Base-by-base conservation (phyloP, 371 early-diverging fungal species). In the Lichtheimia corymbifera region DNA sequence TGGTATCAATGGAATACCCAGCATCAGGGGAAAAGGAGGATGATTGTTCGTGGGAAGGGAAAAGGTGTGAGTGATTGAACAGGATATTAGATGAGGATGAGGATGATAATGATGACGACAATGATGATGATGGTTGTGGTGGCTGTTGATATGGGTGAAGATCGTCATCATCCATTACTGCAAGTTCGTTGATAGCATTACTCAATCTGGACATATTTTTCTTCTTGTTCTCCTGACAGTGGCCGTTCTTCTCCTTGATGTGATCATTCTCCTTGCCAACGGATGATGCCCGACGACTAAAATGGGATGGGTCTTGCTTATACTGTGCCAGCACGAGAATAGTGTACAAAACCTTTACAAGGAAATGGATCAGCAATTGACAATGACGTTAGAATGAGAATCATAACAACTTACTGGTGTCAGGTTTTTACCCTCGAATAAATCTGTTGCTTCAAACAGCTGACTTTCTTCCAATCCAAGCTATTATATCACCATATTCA, bases 341-440 rank as follows among this genome's bases (percentile, higher is more conserved):
- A 14, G 57, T 56, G 24, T 52, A 50, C 13, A 62, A 18, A 20
- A 56, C 63, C 55, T 56, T 18, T 2, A 28, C 18, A 30, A 17
- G 30, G n/a, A 4, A 47, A n/a, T 5, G 5, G 27, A 30, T 25
- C 14, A 53, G 13, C 25, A 30, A 30, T 13, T 15, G 30, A 27
- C n/a, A 40, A 30, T n/a, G 25, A 53, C 35, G 27, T 53, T 30
- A 28, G 35, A 22, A 0, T 43, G 12, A 18, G n/a, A 18, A 18
- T 47, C 40, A 15, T 15, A 24, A 1, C 1, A 14, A 51, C 70
- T 67, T 80, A 94, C 93, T 61, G 88, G 84, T 30, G 82, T 76
- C 84, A 96, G 88, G 74, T 96, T 89, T 68, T 91, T 94, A 43
- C 84, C 93, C 53, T 95, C 94, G 70, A 89, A 94, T 41, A 98